These are phyloP conservation scores for Baorangia bicolor DNA, from an alignment of 768 basidiomycete genomes.

Conservation along the genomic window DNA sequence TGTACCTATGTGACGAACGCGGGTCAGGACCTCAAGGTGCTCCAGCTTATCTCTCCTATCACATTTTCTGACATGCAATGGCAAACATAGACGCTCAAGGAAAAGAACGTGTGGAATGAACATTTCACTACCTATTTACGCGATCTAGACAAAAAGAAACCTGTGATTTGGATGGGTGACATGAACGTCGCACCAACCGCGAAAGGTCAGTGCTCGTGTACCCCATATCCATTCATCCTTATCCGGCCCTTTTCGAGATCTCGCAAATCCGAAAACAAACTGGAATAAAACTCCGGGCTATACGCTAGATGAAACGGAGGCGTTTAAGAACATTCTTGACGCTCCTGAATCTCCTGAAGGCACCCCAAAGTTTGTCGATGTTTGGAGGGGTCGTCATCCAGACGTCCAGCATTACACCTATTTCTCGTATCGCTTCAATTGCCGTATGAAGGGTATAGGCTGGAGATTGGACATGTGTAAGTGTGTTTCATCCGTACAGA, in stretches of 20 bases:
- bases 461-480: constrained; percentile 89
- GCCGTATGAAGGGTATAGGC: constrained; percentile 74
- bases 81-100: constrained; percentile 59
- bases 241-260: constrained; percentile 42
- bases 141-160: constrained; percentile 71
- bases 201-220: constrained; percentile 43
- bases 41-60: background rate
- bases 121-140: constrained; percentile 76
- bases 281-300: constrained; percentile 91
- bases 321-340: constrained; percentile 67
- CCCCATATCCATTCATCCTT: background rate
- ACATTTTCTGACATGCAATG: background rate
- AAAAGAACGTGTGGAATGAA: constrained; percentile 75
- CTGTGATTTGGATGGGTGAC: constrained; percentile 88
- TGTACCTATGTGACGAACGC: constrained; percentile 88
- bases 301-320: constrained; percentile 77
- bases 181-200: constrained; percentile 83
- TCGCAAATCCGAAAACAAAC: constrained; percentile 65
- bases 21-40: constrained; percentile 70
- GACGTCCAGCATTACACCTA: constrained; percentile 76
- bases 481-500: constrained; percentile 21
- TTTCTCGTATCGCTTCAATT: constrained; percentile 81
- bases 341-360: constrained; percentile 39
- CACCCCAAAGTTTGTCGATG: constrained; percentile 62
- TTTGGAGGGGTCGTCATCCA: constrained; percentile 77